Evolutionary conservation across 371 early-diverging fungal genomes (phyloP).

Genomic region (Actinomucor elegans): DNA sequence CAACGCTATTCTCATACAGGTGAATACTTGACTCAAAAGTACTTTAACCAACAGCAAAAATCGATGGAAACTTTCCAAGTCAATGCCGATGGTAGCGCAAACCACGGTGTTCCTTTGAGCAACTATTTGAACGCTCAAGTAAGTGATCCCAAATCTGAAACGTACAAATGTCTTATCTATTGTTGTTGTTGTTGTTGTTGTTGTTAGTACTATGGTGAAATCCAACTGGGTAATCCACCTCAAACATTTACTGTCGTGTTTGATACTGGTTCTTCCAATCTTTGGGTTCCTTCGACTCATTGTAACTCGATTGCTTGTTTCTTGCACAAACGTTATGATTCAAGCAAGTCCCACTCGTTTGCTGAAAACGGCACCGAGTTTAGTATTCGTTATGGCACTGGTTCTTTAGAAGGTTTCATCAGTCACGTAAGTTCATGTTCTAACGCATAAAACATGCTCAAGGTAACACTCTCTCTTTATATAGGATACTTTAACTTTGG

Average conservation of each 20-base stretch:
- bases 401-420: conserved; percentile 89
- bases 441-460: no score
- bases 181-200: background rate
- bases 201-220: conserved; percentile 89
- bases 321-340: conserved; percentile 83
- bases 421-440: no score
- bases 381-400: conserved; percentile 87
- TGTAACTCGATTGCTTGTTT: conserved; percentile 92
- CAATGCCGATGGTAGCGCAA: conserved; percentile 53
- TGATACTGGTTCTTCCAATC: conserved; percentile 92
- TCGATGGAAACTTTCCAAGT: conserved; percentile 39
- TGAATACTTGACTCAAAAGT: conserved; percentile 71
- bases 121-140: conserved; percentile 94
- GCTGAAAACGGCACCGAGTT: conserved; percentile 86
- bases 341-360: conserved; percentile 67
- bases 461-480: conserved; percentile 26
- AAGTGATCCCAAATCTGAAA: no score
- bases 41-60: conserved; percentile 54
- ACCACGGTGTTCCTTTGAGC: conserved; percentile 80
- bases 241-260: conserved; percentile 92
- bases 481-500: conserved; percentile 70
- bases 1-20: conserved; percentile 64
- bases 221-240: conserved; percentile 80
- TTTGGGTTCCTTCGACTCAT: conserved; percentile 93
- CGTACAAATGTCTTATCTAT: background rate